phyloP scores from a whole-genome alignment of 1,284 basidiomycete species.

The Entoloma clypeatum region DNA sequence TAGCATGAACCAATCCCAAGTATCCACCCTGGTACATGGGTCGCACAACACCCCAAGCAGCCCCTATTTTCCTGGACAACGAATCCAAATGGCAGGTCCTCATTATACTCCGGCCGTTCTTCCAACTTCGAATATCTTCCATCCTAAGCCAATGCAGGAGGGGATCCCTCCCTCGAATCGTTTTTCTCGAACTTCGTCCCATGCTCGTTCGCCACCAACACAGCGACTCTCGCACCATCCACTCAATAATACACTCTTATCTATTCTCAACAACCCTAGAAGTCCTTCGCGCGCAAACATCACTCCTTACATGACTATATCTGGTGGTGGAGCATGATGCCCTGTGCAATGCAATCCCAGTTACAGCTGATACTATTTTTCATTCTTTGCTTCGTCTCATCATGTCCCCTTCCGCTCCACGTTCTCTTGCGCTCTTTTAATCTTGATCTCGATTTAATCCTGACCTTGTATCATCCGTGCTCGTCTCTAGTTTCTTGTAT shows the following conservation, averaged over 20 bases:
- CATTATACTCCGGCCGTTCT: conserved; percentile 1
- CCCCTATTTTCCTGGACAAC: conserved; percentile 1
- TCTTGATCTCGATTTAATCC: too few relatives aligned
- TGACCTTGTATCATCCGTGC: too few relatives aligned
- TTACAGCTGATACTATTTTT: conserved; percentile 11
- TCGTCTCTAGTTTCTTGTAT: too few relatives aligned
- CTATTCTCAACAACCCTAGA: conserved; percentile 17
- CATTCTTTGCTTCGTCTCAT: background rate
- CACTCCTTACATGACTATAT: conserved; percentile 7
- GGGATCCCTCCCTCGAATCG: background rate
- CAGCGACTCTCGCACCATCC: conserved; percentile 5
- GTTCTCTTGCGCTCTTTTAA: too few relatives aligned
- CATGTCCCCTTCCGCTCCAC: too few relatives aligned
- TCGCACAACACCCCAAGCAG: conserved; percentile 3
- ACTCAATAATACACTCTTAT: conserved; percentile 16
- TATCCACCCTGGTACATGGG: conserved; percentile 41
- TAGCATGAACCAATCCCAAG: conserved; percentile 53
- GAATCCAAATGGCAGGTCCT: conserved; percentile 3
- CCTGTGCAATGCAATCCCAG: conserved; percentile 8
- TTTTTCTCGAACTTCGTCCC: background rate
- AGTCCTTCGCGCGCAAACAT: conserved; percentile 10
- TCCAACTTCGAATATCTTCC: background rate
- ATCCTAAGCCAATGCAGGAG: too few relatives aligned
- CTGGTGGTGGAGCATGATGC: conserved; percentile 4
- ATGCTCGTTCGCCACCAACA: conserved; percentile 2